phyloP scores from a whole-genome alignment of 1,284 basidiomycete genomes.

The Chiua sp. region DNA sequence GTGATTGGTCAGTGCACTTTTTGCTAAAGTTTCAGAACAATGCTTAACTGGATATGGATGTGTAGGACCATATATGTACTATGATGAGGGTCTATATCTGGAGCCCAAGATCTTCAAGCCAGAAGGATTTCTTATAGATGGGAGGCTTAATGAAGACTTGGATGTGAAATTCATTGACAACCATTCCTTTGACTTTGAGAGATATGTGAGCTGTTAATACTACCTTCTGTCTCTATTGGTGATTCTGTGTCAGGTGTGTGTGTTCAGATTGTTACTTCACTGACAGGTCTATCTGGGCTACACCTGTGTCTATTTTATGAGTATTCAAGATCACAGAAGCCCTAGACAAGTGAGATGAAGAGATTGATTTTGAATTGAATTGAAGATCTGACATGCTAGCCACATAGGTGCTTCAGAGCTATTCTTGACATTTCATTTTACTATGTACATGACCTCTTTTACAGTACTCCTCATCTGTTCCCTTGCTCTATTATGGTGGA shows the following conservation, averaged over 20 bases:
- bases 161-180: conserved; percentile 39
- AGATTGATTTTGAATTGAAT: conserved; percentile 18
- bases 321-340: conserved; percentile 26
- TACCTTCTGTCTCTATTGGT: background rate
- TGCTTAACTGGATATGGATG: background rate
- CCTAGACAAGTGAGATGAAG: conserved; percentile 18
- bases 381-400: conserved; percentile 22
- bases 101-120: conserved; percentile 48
- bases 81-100: conserved; percentile 44
- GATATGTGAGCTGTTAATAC: too few relatives aligned
- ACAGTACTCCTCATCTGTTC: too few relatives aligned
- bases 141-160: conserved; percentile 30
- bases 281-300: conserved; percentile 30
- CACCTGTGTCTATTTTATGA: conserved; percentile 25
- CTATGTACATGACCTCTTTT: too few relatives aligned
- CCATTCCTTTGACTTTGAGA: conserved; percentile 50
- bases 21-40: too few relatives aligned
- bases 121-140: conserved; percentile 41
- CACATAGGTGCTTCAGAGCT: conserved; percentile 4
- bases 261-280: conserved; percentile 35
- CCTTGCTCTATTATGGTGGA: too few relatives aligned
- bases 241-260: conserved; percentile 14
- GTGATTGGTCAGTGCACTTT: conserved; percentile 44
- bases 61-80: conserved; percentile 49
- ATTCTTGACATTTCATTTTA: background rate